These are phyloP conservation scores for Penicillium bovifimosum DNA, from an alignment of 495 filamentous ascomycete genomes.

Conservation along the genomic window DNA sequence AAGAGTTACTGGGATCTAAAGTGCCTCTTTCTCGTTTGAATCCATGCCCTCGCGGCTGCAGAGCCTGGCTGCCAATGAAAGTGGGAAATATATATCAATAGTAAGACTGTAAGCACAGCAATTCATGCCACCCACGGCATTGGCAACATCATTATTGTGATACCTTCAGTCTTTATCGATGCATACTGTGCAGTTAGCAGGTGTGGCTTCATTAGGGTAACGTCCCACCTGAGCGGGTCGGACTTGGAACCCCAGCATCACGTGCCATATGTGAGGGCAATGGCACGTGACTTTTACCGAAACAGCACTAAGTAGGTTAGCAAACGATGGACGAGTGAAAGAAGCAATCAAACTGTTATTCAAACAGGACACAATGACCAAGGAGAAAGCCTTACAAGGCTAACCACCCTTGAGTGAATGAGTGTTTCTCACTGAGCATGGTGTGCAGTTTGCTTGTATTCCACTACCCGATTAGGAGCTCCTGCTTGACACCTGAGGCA, in stretches of 20 bases:
- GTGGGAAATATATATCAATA: background rate
- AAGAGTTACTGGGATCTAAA: background rate
- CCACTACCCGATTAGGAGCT: conserved; percentile 15
- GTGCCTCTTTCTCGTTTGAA: background rate
- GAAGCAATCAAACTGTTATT: background rate
- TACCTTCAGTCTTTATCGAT: too few relatives aligned
- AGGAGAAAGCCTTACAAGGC: background rate
- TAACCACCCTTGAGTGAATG: background rate
- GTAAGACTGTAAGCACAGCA: too few relatives aligned
- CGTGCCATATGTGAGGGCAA: background rate
- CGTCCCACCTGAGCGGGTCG: too few relatives aligned
- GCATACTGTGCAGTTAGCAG: too few relatives aligned
- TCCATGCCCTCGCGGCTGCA: background rate
- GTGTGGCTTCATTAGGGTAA: too few relatives aligned
- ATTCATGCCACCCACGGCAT: too few relatives aligned
- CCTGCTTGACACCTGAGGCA: conserved; percentile 23
- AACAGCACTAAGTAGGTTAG: background rate
- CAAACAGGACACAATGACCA: background rate
- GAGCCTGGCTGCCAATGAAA: background rate
- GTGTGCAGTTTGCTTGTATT: background rate
- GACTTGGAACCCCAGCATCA: background rate
- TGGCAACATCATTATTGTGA: too few relatives aligned
- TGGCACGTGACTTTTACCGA: background rate
- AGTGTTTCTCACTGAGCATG: background rate
- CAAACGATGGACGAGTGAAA: background rate